These are phyloP conservation scores for Paramecium caudatum DNA, from an alignment of 73 alveolate genomes.

Conservation along the genomic window DNA sequence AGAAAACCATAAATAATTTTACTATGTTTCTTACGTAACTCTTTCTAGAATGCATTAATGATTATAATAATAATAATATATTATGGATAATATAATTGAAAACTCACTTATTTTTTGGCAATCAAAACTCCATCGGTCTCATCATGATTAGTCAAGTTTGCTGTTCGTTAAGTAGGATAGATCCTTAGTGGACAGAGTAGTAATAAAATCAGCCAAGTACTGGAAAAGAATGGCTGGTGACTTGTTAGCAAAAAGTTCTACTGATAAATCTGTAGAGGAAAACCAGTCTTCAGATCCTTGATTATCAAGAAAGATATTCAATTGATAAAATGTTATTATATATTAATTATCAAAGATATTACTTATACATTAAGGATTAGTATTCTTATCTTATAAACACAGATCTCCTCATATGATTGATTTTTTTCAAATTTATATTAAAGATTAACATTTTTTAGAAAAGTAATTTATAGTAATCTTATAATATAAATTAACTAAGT, in stretches of 20 bases:
- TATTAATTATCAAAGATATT: conserved; percentile 2
- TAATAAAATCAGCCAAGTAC: conserved; percentile 37
- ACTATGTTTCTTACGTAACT: background rate
- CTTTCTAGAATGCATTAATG: conserved; percentile 4
- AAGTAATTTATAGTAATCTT: too few species aligned
- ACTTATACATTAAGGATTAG: too few species aligned
- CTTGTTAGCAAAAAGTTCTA: conserved; percentile 14
- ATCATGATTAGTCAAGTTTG: background rate
- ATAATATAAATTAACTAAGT: too few species aligned
- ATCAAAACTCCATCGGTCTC: background rate
- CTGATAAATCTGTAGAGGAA: background rate
- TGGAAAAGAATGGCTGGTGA: conserved; percentile 57
- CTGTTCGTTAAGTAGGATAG: background rate
- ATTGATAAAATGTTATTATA: conserved; percentile 33
- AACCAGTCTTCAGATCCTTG: background rate
- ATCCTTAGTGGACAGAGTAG: conserved; percentile 42
- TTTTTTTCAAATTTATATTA: too few species aligned
- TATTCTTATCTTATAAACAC: too few species aligned
- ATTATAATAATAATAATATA: background rate
- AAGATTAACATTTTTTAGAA: too few species aligned
- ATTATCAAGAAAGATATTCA: conserved; percentile 1
- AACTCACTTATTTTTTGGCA: conserved; percentile 49
- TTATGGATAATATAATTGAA: conserved; percentile 50
- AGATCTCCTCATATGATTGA: too few species aligned
- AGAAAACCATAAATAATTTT: too few species aligned